Conservation (phyloP, 176 grass and related monocot species). For the Eragrostis nindensis region DNA sequence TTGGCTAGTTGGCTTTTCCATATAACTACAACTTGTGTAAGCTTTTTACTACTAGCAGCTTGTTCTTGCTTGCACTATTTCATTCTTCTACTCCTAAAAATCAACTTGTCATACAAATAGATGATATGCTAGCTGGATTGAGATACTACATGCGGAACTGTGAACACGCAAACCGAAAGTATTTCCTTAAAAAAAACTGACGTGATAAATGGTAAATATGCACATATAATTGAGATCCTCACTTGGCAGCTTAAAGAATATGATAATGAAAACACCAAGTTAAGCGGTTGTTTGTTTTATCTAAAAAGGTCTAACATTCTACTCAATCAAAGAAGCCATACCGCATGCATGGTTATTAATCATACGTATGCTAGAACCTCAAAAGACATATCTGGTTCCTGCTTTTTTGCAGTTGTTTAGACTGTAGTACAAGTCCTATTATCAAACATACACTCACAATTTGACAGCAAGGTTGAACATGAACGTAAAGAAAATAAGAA, state of each 20-base stretch:
- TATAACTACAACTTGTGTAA: not conserved
- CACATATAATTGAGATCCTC: not conserved
- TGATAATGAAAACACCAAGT: not conserved
- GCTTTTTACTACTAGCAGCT: not conserved
- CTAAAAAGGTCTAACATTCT: not conserved
- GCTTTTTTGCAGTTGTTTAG: slow-evolving; percentile 19
- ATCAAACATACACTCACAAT: slow-evolving; percentile 13
- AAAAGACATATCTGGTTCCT: slow-evolving; percentile 10
- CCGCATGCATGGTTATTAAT: not conserved
- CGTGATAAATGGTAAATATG: not conserved
- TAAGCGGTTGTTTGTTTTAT: not conserved
- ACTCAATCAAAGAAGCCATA: not conserved
- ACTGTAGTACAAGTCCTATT: slow-evolving; percentile 17
- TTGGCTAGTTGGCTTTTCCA: slow-evolving; percentile 5
- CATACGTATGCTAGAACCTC: not conserved
- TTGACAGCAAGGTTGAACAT: not conserved
- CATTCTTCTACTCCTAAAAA: slow-evolving; percentile 2
- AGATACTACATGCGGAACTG: slow-evolving; percentile 1
- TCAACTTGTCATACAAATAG: not conserved
- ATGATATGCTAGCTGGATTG: not conserved
- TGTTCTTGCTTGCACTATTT: not conserved
- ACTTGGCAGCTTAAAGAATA: not conserved
- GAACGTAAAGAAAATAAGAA: not conserved
- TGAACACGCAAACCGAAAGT: not conserved
- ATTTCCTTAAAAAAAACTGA: not conserved